Evolutionary conservation across 1,284 basidiomycete species (phyloP).

Genomic region (Apiotrichum porosum): DNA sequence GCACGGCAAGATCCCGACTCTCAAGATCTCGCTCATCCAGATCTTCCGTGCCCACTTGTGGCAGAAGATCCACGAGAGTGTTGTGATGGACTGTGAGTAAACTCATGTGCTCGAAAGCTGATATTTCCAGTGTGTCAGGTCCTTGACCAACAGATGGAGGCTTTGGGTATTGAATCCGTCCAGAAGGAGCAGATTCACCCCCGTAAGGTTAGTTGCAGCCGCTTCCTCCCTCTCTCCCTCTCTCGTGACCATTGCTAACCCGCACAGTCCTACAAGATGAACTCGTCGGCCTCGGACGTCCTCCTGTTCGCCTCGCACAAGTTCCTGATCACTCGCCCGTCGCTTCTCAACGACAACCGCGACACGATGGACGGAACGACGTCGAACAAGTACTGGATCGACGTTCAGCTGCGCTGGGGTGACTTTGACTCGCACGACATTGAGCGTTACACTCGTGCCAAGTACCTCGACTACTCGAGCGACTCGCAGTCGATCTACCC

Average conservation of each 20-base stretch:
- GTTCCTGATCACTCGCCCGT: conserved; percentile 98
- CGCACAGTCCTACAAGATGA: conserved; percentile 99
- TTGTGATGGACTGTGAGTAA: conserved; percentile 63
- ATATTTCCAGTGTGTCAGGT: conserved; percentile 84
- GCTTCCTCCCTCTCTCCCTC: no score
- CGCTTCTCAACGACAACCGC: conserved; percentile 91
- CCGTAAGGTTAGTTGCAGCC: no score
- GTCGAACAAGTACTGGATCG: conserved; percentile 98
- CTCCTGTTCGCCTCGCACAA: conserved; percentile 95
- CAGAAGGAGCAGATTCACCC: conserved; percentile 70
- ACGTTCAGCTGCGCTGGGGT: conserved; percentile 97
- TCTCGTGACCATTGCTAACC: no score
- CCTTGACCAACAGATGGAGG: conserved; percentile 97
- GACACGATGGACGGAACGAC: conserved; percentile 96
- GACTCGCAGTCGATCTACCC: conserved; percentile 98
- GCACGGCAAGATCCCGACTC: conserved; percentile 80
- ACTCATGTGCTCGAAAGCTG: not conserved
- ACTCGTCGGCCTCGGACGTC: conserved; percentile 89
- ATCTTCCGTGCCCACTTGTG: conserved; percentile 99
- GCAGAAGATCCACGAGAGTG: conserved; percentile 71
- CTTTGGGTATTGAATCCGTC: conserved; percentile 96
- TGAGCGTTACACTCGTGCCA: conserved; percentile 93
- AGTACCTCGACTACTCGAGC: conserved; percentile 78
- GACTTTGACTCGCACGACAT: conserved; percentile 99
- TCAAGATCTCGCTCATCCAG: conserved; percentile 60